Base-by-base conservation (phyloP, 2,329 filamentous ascomycete species). In the Talaromyces sp. region DNA sequence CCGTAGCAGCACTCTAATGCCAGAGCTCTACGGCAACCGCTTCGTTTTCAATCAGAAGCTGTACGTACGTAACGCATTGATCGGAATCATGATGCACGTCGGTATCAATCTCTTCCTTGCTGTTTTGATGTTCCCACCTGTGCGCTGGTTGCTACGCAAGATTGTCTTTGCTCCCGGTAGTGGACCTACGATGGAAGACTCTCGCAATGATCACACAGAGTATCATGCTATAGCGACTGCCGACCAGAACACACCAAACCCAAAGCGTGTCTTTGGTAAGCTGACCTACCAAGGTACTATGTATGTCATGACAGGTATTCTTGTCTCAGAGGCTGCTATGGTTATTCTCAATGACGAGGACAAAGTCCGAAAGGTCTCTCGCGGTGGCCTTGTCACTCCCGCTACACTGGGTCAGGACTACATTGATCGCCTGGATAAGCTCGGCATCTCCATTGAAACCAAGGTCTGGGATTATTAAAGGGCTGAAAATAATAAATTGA, bases 31-130 rank as follows among this genome's bases (percentile, higher is more conserved):
- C 62, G 84, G 83, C 0, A 74, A 77, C 2, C 75, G 77, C 10
- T 87, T 87, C 73, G 73, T 76, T 51, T 83, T 85, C 66, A 77
- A 75, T 44, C 80, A 84, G 58, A 85, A 82, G 62, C 75, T 81
- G 66, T 77, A 76, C 20, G 80, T 81, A 4, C 75, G 76, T 19
- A 82, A 77, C 49, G 60, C 73, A 0, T 52, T 85, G 17, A 62
- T 72, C 4, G 84, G 79, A 2, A 57, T 79, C 2, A 54, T 77
- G 1, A 63, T 84, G 10, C 82, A 85, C 58, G 56, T 81, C 16
- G 74, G 70, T 3, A 61, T 85, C 37, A 66, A 73, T 0, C 54
- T 82, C 19, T 72, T 74, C 1, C 57, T 80, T 8, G 51, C 81
- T 5, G 73, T 79, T 1, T 65, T 87, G 2, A 54, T 76, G 4